phyloP scores from a whole-genome alignment of 495 filamentous ascomycete genomes.

The Penicillium maclennaniae region DNA sequence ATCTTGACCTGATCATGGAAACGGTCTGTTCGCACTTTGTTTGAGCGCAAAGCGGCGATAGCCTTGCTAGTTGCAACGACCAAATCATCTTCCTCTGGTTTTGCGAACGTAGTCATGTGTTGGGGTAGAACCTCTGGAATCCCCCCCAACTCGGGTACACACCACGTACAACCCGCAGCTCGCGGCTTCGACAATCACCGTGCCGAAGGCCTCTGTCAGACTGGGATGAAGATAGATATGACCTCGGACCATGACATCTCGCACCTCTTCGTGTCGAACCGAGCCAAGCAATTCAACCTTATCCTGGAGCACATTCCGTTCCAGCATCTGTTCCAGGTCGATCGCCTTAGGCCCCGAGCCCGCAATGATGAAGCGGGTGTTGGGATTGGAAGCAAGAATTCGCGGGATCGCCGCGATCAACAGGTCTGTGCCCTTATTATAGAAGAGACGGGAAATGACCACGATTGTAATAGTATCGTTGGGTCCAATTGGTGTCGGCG shows the following conservation, averaged over 20 bases:
- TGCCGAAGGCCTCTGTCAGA: slow-evolving; percentile 94
- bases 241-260: slow-evolving; percentile 96
- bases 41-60: slow-evolving; percentile 83
- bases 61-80: slow-evolving; percentile 71
- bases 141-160: slow-evolving; percentile 91
- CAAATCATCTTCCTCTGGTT: slow-evolving; percentile 69
- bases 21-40: slow-evolving; percentile 84
- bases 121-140: slow-evolving; percentile 92
- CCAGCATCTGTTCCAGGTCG: slow-evolving; percentile 95
- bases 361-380: slow-evolving; percentile 95
- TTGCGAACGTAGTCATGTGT: slow-evolving; percentile 83
- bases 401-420: slow-evolving; percentile 91
- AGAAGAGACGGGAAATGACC: slow-evolving; percentile 94
- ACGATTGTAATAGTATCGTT: slow-evolving; percentile 91
- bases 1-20: slow-evolving; percentile 96
- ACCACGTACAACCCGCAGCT: slow-evolving; percentile 94
- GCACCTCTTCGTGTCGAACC: slow-evolving; percentile 90
- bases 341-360: slow-evolving; percentile 95
- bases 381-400: slow-evolving; percentile 80
- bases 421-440: slow-evolving; percentile 97
- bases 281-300: slow-evolving; percentile 87
- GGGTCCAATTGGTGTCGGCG: slow-evolving; percentile 61
- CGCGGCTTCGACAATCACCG: slow-evolving; percentile 94
- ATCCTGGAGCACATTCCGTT: slow-evolving; percentile 92
- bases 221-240: slow-evolving; percentile 96